Evolutionary conservation across 805 yeast genomes (phyloP), one percentile per base, ranked within the genome.

Genomic region (Yarrowia divulgata): DNA sequence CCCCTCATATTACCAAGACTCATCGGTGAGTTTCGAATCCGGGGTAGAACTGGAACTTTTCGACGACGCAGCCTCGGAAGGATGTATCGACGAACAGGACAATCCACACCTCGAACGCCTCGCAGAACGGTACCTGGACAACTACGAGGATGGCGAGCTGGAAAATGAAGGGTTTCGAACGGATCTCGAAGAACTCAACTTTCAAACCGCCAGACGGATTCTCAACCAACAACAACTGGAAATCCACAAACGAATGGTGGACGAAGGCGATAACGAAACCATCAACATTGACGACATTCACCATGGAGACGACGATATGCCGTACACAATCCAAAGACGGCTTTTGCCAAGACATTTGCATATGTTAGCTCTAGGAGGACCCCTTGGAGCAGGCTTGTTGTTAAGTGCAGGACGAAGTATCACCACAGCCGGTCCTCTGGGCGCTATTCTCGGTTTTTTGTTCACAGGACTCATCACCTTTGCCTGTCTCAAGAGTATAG

Each of bases 351-450:
- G 92, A 29, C 94, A 90, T 76, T 78, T 90, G 19, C 93, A 90
- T 74, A 88, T 90, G 87, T 87, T 90, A 58, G 90, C 93, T 0
- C 80, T 90, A 39, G 92, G 93, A 2, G 94, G 93, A 1, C 89
- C 93, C 0, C 77, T 90, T 6, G 95, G 95, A 1, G 94, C 90
- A 16, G 95, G 96, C 0, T 77, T 90, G 19, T 83, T 88, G 69
- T 78, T 90, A 32, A 86, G 88, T 52, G 85, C 90, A 8, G 93
- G 95, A 3, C 88, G 89, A 73, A 90, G 92, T 0, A 83, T 90
- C 67, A 82, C 87, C 19, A 87, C 87, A 18, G 89, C 90, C 1
- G 96, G 96, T 1, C 94, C 94, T 0, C 79, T 90, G 67, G 96
- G 96, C 0, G 85, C 91, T 9, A 77, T 90, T 6, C 73, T 90